Percentiles rank a stretch among this genome's conserved stretches.
Evolutionary conservation across 768 basidiomycete genomes (phyloP).

Genomic region (Lentinula lateritia): DNA sequence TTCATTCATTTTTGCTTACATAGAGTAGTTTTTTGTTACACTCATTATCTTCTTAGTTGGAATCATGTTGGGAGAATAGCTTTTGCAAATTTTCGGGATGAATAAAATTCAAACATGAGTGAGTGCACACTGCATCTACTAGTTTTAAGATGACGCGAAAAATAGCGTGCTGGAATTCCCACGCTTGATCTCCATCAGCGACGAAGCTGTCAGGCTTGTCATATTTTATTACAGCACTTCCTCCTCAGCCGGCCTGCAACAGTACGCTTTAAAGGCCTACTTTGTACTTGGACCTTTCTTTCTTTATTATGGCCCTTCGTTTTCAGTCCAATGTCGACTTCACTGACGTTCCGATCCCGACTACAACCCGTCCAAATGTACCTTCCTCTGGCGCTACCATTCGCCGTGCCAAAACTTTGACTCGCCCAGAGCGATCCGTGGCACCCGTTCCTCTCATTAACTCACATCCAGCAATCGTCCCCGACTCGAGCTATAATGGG

Average conservation of each 20-base stretch:
- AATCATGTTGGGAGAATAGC: too few relatives aligned
- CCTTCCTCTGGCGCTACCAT: constrained; percentile 54
- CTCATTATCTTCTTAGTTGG: background rate
- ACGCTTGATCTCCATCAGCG: background rate
- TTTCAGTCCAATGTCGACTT: constrained; percentile 47
- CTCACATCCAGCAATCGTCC: constrained; percentile 22
- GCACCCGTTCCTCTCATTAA: constrained; percentile 94
- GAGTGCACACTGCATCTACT: too few relatives aligned
- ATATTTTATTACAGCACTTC: background rate
- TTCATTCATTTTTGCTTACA: background rate
- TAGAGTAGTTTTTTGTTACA: background rate
- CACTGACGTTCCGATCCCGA: constrained; percentile 66
- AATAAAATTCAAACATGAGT: background rate
- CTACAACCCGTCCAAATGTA: constrained; percentile 40
- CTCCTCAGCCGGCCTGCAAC: constrained; percentile 8
- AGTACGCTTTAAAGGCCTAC: constrained; percentile 8
- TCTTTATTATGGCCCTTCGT: constrained; percentile 46
- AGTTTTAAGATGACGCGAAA: background rate
- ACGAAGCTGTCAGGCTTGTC: background rate
- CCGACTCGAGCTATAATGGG: constrained; percentile 30
- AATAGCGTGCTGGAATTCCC: background rate
- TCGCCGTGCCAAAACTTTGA: constrained; percentile 92
- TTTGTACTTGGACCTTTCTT: constrained; percentile 14
- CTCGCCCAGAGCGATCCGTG: constrained; percentile 90
- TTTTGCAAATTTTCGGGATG: background rate